These are phyloP conservation scores for Thamnidium elegans DNA, from an alignment of 192 early-diverging fungal species.

Conservation along the genomic window DNA sequence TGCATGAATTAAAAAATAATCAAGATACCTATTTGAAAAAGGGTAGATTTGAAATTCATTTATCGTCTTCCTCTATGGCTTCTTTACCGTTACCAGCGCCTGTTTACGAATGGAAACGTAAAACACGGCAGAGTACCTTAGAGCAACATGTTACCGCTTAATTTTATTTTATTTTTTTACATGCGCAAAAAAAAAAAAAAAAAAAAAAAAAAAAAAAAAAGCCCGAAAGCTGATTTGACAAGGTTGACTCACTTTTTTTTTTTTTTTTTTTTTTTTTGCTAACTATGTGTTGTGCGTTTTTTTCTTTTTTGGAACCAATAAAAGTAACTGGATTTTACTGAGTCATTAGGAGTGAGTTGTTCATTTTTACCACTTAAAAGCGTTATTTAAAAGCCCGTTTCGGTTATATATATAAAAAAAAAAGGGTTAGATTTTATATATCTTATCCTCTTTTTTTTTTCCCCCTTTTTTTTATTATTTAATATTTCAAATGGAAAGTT, in stretches of 20 bases:
- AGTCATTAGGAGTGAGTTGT: background rate
- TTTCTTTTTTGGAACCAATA: too few relatives aligned
- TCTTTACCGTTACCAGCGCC: background rate
- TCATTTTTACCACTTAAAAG: background rate
- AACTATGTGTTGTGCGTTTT: too few relatives aligned
- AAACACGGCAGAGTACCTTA: background rate
- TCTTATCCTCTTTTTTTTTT: background rate
- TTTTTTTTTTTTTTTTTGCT: background rate
- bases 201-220: constrained; percentile 11
- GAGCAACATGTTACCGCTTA: too few relatives aligned
- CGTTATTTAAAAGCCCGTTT: background rate
- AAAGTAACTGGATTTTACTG: background rate
- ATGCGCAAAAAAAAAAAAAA: too few relatives aligned
- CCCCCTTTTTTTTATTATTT: background rate
- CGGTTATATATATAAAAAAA: background rate
- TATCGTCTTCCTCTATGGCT: background rate
- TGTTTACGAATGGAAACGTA: constrained; percentile 21
- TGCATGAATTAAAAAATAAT: constrained; percentile 15
- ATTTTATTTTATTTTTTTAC: too few relatives aligned
- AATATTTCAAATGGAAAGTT: background rate
- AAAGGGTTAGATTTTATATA: background rate
- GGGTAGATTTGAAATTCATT: constrained; percentile 23
- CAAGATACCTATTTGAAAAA: constrained; percentile 12
- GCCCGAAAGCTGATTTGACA: too few relatives aligned
- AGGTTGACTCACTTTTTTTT: background rate